phyloP scores from a whole-genome alignment of 129 eudicot species.

The Erigeron canadensis region DNA sequence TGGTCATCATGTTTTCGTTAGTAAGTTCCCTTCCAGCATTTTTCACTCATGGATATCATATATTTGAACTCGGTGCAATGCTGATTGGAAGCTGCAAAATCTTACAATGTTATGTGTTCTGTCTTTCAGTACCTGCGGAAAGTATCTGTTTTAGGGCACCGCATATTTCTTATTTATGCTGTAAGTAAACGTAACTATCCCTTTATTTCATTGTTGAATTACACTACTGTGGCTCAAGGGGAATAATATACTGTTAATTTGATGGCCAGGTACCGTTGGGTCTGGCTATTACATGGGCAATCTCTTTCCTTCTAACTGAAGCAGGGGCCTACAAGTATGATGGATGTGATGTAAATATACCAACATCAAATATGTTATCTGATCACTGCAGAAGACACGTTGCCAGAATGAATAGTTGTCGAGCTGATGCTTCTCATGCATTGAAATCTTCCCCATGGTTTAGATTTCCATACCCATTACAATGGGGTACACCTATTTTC shows the following conservation, averaged over 20 bases:
- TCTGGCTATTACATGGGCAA: constrained; percentile 85
- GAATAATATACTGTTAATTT: constrained; percentile 7
- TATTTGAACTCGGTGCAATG: not conserved
- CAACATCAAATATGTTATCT: constrained; percentile 77
- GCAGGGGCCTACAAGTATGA: constrained; percentile 82
- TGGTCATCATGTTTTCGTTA: constrained; percentile 75
- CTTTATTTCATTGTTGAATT: not conserved
- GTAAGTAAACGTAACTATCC: constrained; percentile 42
- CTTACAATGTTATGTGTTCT: constrained; percentile 6
- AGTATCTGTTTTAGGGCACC: constrained; percentile 87
- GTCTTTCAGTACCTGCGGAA: constrained; percentile 90
- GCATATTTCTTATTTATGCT: constrained; percentile 87
- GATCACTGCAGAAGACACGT: constrained; percentile 88
- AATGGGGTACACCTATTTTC: constrained; percentile 94
- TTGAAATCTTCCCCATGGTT: constrained; percentile 83
- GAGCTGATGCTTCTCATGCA: constrained; percentile 86
- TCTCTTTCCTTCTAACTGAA: constrained; percentile 78
- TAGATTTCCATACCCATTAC: constrained; percentile 92
- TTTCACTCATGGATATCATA: too few relatives aligned
- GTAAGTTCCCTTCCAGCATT: constrained; percentile 45
- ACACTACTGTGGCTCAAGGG: not conserved
- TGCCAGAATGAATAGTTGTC: constrained; percentile 68
- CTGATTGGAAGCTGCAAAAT: constrained; percentile 11
- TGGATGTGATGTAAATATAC: constrained; percentile 78
- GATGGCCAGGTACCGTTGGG: constrained; percentile 79